Conservation (phyloP, 805 yeast species). For the Kuraishia piskuri region DNA sequence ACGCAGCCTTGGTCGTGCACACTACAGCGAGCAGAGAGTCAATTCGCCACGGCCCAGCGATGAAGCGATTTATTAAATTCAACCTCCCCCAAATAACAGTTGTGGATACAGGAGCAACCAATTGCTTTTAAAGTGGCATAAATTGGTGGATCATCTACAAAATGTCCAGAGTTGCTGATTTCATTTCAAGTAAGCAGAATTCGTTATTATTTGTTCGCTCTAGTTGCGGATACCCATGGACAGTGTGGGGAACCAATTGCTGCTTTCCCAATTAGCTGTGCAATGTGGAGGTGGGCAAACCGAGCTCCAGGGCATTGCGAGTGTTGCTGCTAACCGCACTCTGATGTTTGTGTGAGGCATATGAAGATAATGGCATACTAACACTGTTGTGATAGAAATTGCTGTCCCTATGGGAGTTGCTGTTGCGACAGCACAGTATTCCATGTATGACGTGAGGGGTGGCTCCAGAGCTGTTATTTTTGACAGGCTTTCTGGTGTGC, state of each 20-base stretch:
- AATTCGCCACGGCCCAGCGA: neutral
- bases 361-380: neutral
- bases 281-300: neutral
- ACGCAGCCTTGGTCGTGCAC: neutral
- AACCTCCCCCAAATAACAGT: neutral
- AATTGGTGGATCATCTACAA: neutral
- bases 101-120: neutral
- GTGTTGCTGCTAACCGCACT: neutral
- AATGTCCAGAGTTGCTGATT: slow-evolving; percentile 33
- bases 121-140: neutral
- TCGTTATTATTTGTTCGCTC: slow-evolving; percentile 12
- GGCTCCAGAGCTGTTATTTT: slow-evolving; percentile 94
- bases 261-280: neutral
- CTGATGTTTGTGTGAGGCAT: no score
- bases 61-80: neutral
- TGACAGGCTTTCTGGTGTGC: slow-evolving; percentile 86
- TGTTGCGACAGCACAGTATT: slow-evolving; percentile 63
- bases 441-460: slow-evolving; percentile 92
- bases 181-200: slow-evolving; percentile 22
- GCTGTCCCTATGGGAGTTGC: slow-evolving; percentile 70
- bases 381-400: slow-evolving; percentile 18
- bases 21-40: neutral
- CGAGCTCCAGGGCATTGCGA: neutral
- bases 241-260: no score
- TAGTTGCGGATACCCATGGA: slow-evolving; percentile 14